phyloP scores from a whole-genome alignment of 805 yeast genomes.

The Wickerhamiella siamensis region DNA sequence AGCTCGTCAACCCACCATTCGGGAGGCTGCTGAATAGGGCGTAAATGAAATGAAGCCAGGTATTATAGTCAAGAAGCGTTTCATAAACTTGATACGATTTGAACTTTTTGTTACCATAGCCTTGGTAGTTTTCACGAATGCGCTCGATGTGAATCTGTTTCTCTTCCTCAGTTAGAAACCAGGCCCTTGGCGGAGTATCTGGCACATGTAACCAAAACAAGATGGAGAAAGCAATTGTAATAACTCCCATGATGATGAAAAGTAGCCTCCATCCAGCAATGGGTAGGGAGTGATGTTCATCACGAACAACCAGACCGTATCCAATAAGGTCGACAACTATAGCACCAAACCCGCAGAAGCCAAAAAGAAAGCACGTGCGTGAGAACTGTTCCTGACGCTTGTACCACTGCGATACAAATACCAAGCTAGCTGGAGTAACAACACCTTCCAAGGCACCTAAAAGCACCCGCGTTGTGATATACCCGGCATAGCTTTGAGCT shows the following conservation, averaged over 20 bases:
- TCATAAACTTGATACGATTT: slow-evolving; percentile 41
- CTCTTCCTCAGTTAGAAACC: slow-evolving; percentile 30
- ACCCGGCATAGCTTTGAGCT: slow-evolving; percentile 33
- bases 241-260: slow-evolving; percentile 44
- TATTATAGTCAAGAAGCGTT: slow-evolving; percentile 35
- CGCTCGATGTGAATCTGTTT: slow-evolving; percentile 36
- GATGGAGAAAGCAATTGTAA: slow-evolving; percentile 40
- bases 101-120: slow-evolving; percentile 42
- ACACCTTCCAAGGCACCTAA: slow-evolving; percentile 39
- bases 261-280: slow-evolving; percentile 46
- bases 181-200: slow-evolving; percentile 33
- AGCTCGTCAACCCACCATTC: slow-evolving; percentile 42
- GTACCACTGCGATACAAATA: slow-evolving; percentile 51
- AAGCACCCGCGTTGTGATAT: slow-evolving; percentile 34
- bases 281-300: slow-evolving; percentile 7
- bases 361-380: slow-evolving; percentile 31
- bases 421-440: slow-evolving; percentile 35
- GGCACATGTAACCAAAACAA: slow-evolving; percentile 38
- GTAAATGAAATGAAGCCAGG: slow-evolving; percentile 34
- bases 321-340: slow-evolving; percentile 17
- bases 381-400: slow-evolving; percentile 34
- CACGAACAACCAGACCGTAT: slow-evolving; percentile 13
- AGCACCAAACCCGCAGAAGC: slow-evolving; percentile 21
- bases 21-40: slow-evolving; percentile 33
- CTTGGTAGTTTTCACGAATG: slow-evolving; percentile 41